Percentiles rank a stretch among this genome's conserved stretches.
Evolutionary conservation across 441 rosid genomes (phyloP).

Genomic region (Manihot esculenta): DNA sequence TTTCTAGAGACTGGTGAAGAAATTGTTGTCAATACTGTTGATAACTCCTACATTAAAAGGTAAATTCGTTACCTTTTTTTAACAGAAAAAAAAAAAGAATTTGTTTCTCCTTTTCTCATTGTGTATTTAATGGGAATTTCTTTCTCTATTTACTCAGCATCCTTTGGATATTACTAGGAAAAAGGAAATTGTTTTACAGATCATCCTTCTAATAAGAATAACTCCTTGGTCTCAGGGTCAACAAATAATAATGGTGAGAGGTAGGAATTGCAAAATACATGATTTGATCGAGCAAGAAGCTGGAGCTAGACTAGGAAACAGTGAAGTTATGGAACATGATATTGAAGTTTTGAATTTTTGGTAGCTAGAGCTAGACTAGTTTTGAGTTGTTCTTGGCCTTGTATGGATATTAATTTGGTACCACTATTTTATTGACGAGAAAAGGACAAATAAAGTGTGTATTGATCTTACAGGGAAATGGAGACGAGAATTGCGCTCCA

Average conservation of each 20-base stretch:
- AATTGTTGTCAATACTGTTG: constrained; percentile 68
- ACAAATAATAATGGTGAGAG: neutral
- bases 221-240: constrained; percentile 10
- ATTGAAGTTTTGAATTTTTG: neutral
- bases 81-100: too few relatives aligned
- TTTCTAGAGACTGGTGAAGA: constrained; percentile 77
- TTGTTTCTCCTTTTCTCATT: too few relatives aligned
- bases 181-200: neutral
- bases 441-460: too few relatives aligned
- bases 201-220: constrained; percentile 6
- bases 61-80: constrained; percentile 26
- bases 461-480: too few relatives aligned
- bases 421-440: too few relatives aligned
- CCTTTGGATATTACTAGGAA: neutral
- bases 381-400: neutral
- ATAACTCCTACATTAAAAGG: constrained; percentile 74
- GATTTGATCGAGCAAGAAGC: neutral
- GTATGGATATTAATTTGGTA: neutral
- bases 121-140: neutral
- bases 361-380: too few relatives aligned
- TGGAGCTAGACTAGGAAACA: neutral
- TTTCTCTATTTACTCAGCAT: neutral
- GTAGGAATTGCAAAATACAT: neutral
- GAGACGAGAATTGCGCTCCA: too few relatives aligned
- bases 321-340: neutral